Base-by-base conservation (phyloP, 352 stramenopile species). In the Phytophthora quininea region DNA sequence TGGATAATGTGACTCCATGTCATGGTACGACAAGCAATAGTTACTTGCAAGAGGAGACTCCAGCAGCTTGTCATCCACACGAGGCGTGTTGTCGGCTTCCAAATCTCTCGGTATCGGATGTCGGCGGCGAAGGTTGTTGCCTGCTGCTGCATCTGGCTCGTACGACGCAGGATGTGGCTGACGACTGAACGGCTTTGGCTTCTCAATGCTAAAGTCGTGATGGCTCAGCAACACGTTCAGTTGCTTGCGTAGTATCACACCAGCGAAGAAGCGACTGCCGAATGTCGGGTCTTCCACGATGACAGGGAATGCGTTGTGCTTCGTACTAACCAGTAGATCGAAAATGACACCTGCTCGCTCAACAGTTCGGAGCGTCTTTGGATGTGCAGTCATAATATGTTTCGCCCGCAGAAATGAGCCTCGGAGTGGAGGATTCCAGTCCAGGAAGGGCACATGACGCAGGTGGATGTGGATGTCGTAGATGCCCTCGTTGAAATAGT, bases 401-500 rank as follows among this genome's bases (percentile, higher is more conserved):
- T 94, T 92, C 2, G 91, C 91, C 30, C 86, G 78, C 51, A 95
- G 62, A 58, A 89, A 92, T 0, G 77, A 80, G 7, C 87, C 84
- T 27, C 77, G 75, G 24, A 92, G 54, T 43, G 87, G 80, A 30
- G 87, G 83, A 43, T 91, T 82, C 83, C 84, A 93, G 54, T 95
- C 87, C 10, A 95, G 64, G 58, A 95, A 95, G 27, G 87, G 87
- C 12, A 88, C 77, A 42, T 84, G 83, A 7, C 82, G 97, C 29
- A 99, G 76, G 55, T 98, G 90, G 67, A 99, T 99, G 64, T 99
- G 96, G 61, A 99, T 99, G 74, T 99, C 97, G 82, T 99, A 99
- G 47, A 99, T 92, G 19, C 96, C 97, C 75, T 99, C 96, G 73
- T 99, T 99, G 75, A 99, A 99, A 43, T 98, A 89, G 77, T 99